Base-by-base conservation (phyloP, 2,329 filamentous ascomycete species). In the Xylaria sp. region DNA sequence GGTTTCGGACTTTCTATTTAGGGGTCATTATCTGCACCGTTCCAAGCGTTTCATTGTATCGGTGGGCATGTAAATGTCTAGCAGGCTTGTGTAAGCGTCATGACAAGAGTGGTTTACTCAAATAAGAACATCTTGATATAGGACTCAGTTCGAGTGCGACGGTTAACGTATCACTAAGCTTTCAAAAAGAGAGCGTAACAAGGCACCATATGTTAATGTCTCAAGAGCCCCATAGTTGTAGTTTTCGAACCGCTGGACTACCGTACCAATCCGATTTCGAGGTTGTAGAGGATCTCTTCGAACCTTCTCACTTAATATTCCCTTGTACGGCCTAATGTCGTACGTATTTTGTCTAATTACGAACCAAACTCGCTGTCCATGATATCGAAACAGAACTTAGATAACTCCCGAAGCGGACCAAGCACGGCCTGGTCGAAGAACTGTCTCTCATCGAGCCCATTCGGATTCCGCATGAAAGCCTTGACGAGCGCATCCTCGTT, bases 381-480 rank as follows among this genome's bases (percentile, higher is more conserved):
- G 14, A 84, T 70, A 15, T 77, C 77, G 15, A 78, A 70, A 1
- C 83, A 83, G 33, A 86, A 72, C 2, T 71, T 72, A 2, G 83
- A 80, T 57, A 87, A 69, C n/a, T 74, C 72, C 54, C 78, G 76
- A 17, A 87, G 71, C 33, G 82, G 82, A 58, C 78, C 74, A 21
- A 84, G 71, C 9, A 87, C 79, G n/a, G 77, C 78, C 57, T 76
- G 78, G 33, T 80, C 76, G 67, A 85, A 85, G 65, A 86, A 86
- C 0, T 74, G 70, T n/a, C 70, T 74, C 2, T 77, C 79, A 33
- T 76, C 75, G 1, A 77, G 72, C 31, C 74, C 74, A 2, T 75
- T 72, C 0, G 79, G 82, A 33, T 82, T 73, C 31, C 72, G 71
- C 23, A 70, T 73, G 80, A 84, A 86, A 4, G 74, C 71, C 31